Percentiles rank a stretch among this genome's conserved stretches.
Conservation (phyloP, 176 grass and related monocot species). For the Typha latifolia region DNA sequence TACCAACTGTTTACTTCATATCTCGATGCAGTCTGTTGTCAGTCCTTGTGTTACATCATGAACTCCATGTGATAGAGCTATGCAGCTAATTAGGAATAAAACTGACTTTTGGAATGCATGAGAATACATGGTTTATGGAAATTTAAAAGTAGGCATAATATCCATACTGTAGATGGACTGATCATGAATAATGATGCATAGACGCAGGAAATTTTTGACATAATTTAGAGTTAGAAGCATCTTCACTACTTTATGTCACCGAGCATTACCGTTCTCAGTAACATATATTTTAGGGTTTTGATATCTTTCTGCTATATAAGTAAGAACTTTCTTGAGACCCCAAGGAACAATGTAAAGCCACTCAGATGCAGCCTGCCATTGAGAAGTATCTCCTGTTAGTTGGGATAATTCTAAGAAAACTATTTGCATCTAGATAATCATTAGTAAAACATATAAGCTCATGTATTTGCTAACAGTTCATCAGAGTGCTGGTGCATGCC, state of each 20-base stretch:
- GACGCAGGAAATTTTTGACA: background rate
- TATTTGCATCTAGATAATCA: background rate
- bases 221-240: background rate
- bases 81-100: background rate
- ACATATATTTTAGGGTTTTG: slow-evolving; percentile 61
- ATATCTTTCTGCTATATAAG: slow-evolving; percentile 57
- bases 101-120: background rate
- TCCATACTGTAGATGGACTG: too few relatives aligned
- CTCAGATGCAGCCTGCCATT: slow-evolving; percentile 74
- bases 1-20: too few relatives aligned
- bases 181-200: background rate
- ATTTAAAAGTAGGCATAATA: too few relatives aligned
- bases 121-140: too few relatives aligned
- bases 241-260: slow-evolving; percentile 1
- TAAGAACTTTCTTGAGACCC: slow-evolving; percentile 67
- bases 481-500: too few relatives aligned
- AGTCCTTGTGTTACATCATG: too few relatives aligned
- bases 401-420: background rate
- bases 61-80: too few relatives aligned
- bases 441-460: background rate
- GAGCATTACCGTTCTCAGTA: slow-evolving; percentile 85
- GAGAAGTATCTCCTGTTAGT: slow-evolving; percentile 24
- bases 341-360: slow-evolving; percentile 98
- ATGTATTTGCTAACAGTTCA: too few relatives aligned
- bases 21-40: too few relatives aligned